Evolutionary conservation across 2,329 filamentous ascomycete species (phyloP).

Genomic region (Thelonectria discophora): DNA sequence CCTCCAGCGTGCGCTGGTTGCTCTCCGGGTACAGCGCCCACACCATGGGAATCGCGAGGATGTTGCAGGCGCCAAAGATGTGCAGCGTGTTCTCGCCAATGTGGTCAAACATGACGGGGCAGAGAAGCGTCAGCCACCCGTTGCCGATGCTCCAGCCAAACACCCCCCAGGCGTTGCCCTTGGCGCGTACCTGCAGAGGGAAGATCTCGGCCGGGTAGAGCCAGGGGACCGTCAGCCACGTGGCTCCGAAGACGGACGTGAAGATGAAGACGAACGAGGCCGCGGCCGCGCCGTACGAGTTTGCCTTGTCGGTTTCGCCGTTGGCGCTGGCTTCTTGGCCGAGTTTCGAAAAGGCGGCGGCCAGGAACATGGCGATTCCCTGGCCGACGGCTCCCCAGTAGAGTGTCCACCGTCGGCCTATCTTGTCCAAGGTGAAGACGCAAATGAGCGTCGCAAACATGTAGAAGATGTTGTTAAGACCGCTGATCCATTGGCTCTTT

Average conservation of each 20-base stretch:
- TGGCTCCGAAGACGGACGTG: constrained; percentile 53
- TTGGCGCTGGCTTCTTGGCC: constrained; percentile 45
- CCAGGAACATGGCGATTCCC: constrained; percentile 73
- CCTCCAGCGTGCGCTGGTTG: constrained; percentile 77
- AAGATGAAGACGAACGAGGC: constrained; percentile 74
- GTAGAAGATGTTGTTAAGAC: constrained; percentile 60
- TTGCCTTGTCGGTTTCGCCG: constrained; percentile 41
- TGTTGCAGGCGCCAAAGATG: constrained; percentile 75
- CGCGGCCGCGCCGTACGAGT: constrained; percentile 68
- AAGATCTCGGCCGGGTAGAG: constrained; percentile 79
- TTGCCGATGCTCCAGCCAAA: constrained; percentile 81
- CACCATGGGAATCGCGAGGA: constrained; percentile 72
- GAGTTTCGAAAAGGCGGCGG: constrained; percentile 61
- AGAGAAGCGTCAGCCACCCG: constrained; percentile 66
- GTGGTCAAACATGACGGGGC: constrained; percentile 68
- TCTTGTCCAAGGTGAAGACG: constrained; percentile 74
- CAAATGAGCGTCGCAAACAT: constrained; percentile 73
- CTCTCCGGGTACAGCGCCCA: constrained; percentile 80
- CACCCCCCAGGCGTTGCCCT: constrained; percentile 80
- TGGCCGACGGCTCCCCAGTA: constrained; percentile 74
- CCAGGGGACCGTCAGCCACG: constrained; percentile 65
- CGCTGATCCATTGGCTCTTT: constrained; percentile 71
- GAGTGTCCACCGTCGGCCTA: constrained; percentile 73
- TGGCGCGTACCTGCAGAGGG: constrained; percentile 73
- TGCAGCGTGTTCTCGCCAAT: constrained; percentile 78